phyloP scores from a whole-genome alignment of 2,329 filamentous ascomycete genomes.

The Botrytis squamosa region DNA sequence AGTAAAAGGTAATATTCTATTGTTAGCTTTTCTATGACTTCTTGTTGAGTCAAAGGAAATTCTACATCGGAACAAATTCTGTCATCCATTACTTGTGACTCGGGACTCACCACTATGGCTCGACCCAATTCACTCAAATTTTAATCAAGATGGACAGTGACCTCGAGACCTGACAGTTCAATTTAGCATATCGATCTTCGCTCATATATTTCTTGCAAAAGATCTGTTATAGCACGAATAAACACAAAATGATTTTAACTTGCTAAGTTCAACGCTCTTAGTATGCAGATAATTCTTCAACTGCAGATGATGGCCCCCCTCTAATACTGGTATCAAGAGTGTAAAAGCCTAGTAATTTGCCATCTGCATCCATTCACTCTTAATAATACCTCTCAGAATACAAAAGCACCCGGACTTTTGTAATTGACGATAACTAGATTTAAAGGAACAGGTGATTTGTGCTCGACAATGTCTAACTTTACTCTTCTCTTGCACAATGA shows the following conservation, averaged over 20 bases:
- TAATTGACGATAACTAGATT: too few species aligned
- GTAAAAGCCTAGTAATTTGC: too few species aligned
- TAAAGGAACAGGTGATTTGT: too few species aligned
- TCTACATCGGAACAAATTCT: background rate
- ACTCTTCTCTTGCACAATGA: background rate
- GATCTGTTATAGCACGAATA: too few species aligned
- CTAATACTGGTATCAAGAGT: background rate
- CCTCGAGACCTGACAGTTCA: background rate
- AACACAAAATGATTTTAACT: background rate
- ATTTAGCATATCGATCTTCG: background rate
- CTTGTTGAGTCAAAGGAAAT: background rate
- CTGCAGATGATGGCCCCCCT: background rate
- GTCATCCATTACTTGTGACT: background rate
- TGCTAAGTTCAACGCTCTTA: background rate
- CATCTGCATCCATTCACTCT: too few species aligned
- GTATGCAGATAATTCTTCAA: background rate
- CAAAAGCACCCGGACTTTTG: too few species aligned
- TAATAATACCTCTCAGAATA: too few species aligned
- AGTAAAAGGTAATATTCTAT: background rate
- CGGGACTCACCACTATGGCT: background rate
- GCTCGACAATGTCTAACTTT: too few species aligned
- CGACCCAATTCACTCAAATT: background rate
- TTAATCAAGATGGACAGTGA: background rate
- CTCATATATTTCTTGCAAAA: background rate
- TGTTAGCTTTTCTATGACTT: background rate